Percentiles rank a stretch among this genome's conserved stretches.
Conservation (phyloP, 106 monocot species). For the Xerophyta viscosa region DNA sequence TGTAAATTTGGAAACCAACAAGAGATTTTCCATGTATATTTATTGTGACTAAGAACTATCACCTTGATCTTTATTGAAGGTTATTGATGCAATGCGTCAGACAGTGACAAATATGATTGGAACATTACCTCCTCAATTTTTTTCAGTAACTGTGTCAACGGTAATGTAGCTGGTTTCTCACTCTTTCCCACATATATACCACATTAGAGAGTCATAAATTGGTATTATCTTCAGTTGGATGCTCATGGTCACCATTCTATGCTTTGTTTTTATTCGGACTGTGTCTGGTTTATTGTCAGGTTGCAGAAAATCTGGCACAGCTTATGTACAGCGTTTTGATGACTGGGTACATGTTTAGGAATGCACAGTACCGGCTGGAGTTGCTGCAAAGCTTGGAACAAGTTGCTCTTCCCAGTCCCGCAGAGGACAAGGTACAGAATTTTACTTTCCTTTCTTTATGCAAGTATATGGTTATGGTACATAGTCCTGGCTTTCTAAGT, state of each 20-base stretch:
- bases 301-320: slow-evolving; percentile 98
- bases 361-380: slow-evolving; percentile 86
- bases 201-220: too few relatives aligned
- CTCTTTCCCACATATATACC: too few relatives aligned
- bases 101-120: slow-evolving; percentile 96
- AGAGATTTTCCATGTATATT: too few relatives aligned
- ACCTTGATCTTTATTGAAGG: slow-evolving; percentile 27
- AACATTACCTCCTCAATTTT: slow-evolving; percentile 90
- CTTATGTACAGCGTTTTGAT: slow-evolving; percentile 98
- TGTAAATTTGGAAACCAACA: too few relatives aligned
- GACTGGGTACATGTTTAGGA: slow-evolving; percentile 99
- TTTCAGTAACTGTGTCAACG: slow-evolving; percentile 78
- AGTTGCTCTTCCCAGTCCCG: slow-evolving; percentile 67
- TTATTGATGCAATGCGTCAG: slow-evolving; percentile 98
- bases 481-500: too few relatives aligned
- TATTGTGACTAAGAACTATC: too few relatives aligned
- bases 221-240: too few relatives aligned
- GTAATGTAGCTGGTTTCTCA: slow-evolving; percentile 25
- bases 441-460: too few relatives aligned
- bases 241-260: too few relatives aligned
- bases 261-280: too few relatives aligned
- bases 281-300: slow-evolving; percentile 47
- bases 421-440: slow-evolving; percentile 42
- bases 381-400: slow-evolving; percentile 83
- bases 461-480: too few relatives aligned